A percentile compares a stretch with the other conserved stretches of the same genome.
phyloP scores from a whole-genome alignment of 73 alveolate species.

The Paramecium sexaurelia region DNA sequence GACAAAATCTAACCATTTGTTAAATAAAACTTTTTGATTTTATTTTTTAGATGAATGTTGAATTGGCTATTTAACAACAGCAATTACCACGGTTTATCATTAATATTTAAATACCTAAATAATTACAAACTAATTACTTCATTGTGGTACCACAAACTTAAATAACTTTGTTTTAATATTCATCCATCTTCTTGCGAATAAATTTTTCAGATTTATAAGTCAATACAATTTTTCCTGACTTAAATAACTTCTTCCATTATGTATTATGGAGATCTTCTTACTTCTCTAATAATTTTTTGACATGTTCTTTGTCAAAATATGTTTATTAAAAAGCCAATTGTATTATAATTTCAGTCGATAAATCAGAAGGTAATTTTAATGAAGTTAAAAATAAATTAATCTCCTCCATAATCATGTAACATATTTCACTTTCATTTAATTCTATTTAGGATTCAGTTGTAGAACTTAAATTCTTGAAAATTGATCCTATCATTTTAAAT shows the following conservation, averaged over 20 bases:
- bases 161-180: conserved; percentile 14
- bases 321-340: conserved; percentile 45
- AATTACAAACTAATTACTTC: neutral
- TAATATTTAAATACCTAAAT: conserved; percentile 2
- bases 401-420: conserved; percentile 56
- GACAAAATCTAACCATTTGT: neutral
- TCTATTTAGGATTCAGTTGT: conserved; percentile 15
- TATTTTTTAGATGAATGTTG: neutral
- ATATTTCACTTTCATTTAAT: conserved; percentile 52
- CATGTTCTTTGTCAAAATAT: conserved; percentile 41
- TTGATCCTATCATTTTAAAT: conserved; percentile 45
- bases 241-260: conserved; percentile 19
- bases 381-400: conserved; percentile 21
- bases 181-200: neutral
- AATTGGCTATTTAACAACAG: neutral
- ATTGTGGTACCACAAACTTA: neutral
- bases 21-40: conserved; percentile 30
- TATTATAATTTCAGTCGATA: conserved; percentile 53
- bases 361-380: conserved; percentile 51
- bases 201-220: conserved; percentile 40
- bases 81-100: conserved; percentile 4
- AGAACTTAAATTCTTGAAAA: neutral
- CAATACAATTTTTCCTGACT: conserved; percentile 5
- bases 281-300: conserved; percentile 57
- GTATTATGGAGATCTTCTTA: conserved; percentile 55